Base-by-base conservation (phyloP, 2,329 filamentous ascomycete species). In the Aspergillus ochraceus region DNA sequence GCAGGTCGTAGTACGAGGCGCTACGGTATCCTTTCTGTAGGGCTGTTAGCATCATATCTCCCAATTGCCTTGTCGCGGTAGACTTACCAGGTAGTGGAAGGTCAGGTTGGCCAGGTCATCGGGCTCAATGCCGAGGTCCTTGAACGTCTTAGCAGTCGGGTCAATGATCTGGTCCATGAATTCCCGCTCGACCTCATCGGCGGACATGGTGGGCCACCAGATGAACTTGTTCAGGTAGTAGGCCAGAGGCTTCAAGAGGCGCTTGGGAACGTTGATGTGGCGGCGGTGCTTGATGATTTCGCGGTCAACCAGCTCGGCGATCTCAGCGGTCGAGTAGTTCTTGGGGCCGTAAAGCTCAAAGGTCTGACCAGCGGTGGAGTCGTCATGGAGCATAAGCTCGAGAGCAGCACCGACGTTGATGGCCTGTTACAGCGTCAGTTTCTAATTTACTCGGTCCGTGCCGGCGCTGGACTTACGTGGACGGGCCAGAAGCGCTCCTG, bases 111-210 rank as follows among this genome's bases (percentile, higher is more conserved):
- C 88, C 70, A 98, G 86, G 64, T 98, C 93, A 51, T 87, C 90
- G 30, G 94, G 91, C 78, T 92, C 90, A 65, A 99, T 97, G 62
- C 87, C 91, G 51, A 99, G 84, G 73, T 98, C 93, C 78, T 90
- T 90, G 81, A 98, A 96, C 1, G 95, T 98, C 86, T 97, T 98
- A 66, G 95, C 95, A 36, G 83, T 87, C 60, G 88, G 87, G 76
- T 99, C 95, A 72, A 99, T 96, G 68, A 86, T 81, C 78, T 99
- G 95, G 78, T 99, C 90, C 70, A 96, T 86, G 78, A 94, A 96
- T 77, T 99, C 93, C 64, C 90, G 85, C 82, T 97, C 92, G 12
- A 99, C 84, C 76, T 96, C 88, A 71, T 98, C 93, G 45, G 87
- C 86, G 36, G 90, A 93, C 63, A 90, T 82, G 51, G 90, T 87